Evolutionary conservation across 1,139 yeast genomes (phyloP), one percentile per base, ranked within the genome.

Genomic region (Eremothecium coryli): DNA sequence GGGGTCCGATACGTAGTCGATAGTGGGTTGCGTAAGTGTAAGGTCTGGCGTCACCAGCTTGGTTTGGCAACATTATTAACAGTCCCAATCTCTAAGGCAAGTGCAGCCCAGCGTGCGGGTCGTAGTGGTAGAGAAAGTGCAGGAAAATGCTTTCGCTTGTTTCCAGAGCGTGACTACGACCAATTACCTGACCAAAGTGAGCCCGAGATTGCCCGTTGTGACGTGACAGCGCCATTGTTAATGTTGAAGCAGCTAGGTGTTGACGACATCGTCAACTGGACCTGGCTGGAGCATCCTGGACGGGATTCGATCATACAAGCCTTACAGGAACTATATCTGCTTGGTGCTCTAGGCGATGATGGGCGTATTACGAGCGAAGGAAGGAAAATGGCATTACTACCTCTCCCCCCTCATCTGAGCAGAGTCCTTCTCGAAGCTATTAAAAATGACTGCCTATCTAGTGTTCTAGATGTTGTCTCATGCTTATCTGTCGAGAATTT

Each of bases 101-200:
- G 95, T 26, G 98, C 98, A 0, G 73, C 81, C 29, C 99, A 90
- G 63, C 70, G 99, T 60, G 79, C 93, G 38, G 99, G 99, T 57
- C 82, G 99, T 69, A 98, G 98, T 18, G 99, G 99, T 46, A 84
- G 99, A 73, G 97, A 90, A 62, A 70, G 74, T 5, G 75, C 82
- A 27, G 99, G 99, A 34, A 90, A 88, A 56, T 86, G 93, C 26
- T 90, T 70, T 58, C 65, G 98, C 40, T 62, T 90, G 24, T 93
- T 81, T 55, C 76, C 82, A 37, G 97, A 88, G 50, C 56, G 62
- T 2, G 78, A 82, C 31, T 90, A 73, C 49, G 45, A 56, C 12
- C 65, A 68, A 38, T 62, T 93, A 28, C 78, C 82, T 0, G 64
- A 66, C 36, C 93, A 85, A 52, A 90, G 94, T 11, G 97, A 88